These are phyloP conservation scores for Gossypium turneri DNA, from an alignment of 345 rosid genomes.

Conservation along the genomic window DNA sequence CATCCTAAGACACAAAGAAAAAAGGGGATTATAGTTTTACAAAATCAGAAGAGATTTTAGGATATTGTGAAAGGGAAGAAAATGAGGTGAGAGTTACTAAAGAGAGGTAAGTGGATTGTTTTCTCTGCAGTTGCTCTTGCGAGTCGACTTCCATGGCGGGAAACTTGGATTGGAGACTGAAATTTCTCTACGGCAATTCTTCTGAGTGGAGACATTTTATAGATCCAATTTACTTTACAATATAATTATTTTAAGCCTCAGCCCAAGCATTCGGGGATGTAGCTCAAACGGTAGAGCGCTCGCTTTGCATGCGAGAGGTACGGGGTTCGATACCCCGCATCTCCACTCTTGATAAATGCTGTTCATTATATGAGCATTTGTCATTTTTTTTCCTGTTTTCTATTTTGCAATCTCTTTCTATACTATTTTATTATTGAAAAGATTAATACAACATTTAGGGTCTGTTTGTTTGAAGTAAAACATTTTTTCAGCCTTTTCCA, in stretches of 20 bases:
- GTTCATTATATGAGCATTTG: too few relatives aligned
- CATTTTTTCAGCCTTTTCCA: too few relatives aligned
- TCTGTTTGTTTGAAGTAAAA: too few relatives aligned
- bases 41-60: neutral
- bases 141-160: constrained; percentile 52
- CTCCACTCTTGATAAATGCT: constrained; percentile 47
- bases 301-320: constrained; percentile 92
- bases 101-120: constrained; percentile 42
- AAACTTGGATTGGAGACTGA: constrained; percentile 10
- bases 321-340: constrained; percentile 85
- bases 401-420: too few relatives aligned
- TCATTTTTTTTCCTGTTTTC: too few relatives aligned
- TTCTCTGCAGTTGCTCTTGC: constrained; percentile 42
- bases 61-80: neutral
- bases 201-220: neutral
- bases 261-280: constrained; percentile 34
- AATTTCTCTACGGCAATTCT: neutral
- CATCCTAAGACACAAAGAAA: constrained; percentile 45
- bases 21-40: neutral
- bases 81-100: constrained; percentile 31
- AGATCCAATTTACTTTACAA: neutral
- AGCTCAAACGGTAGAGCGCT: constrained; percentile 92
- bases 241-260: too few relatives aligned
- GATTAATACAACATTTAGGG: too few relatives aligned
- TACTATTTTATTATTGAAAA: too few relatives aligned